Evolutionary conservation across 441 rosid genomes (phyloP), one percentile per base, ranked within the genome.

Genomic region (Geranium incanum): DNA sequence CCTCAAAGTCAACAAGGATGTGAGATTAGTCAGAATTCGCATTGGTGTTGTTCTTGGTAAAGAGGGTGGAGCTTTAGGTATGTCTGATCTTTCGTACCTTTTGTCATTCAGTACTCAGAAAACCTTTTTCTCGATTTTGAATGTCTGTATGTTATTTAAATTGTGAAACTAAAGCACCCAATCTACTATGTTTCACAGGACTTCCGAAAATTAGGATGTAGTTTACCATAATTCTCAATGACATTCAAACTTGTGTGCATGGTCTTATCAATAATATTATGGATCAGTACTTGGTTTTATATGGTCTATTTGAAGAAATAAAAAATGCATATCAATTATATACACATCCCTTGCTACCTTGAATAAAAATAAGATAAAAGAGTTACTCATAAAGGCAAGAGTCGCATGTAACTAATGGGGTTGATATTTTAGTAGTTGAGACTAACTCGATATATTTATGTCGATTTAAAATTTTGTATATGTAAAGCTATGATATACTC

Each of bases 11-110:
- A 82, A 87, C 69, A 82, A 84, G 76, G 91, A 88, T 85, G 97
- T 89, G 38, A 89, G 93, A 83, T 81, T 94, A 75, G 90, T 88
- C 64, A 96, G 83, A 67, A 85, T 94, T 68, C 97, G 94, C 71
- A 92, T 87, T 60, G 97, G 99, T 41, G 97, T 92, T 66, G 99
- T 94, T 81, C 89, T 94, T 63, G 99, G 97, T 23, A 94, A 92
- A 90, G 92, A 94, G 41, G 97, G 97, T 8, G 99, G 99, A 77
- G 97, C 97, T 80, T 84, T 92, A 84, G 95, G 99, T 92, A 84
- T 62, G 63, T 28, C 57, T 37, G 0, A 68, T 71, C 45, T 67
- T 75, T 66, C 16, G 11, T 28, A 3, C 15, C 19, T 60, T 50
- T 39, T 11, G 11, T 36, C 18, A 7, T 63, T 74, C 7, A 16